Conservation (phyloP, 306 rosid species). For the Rubus parviflorus region DNA sequence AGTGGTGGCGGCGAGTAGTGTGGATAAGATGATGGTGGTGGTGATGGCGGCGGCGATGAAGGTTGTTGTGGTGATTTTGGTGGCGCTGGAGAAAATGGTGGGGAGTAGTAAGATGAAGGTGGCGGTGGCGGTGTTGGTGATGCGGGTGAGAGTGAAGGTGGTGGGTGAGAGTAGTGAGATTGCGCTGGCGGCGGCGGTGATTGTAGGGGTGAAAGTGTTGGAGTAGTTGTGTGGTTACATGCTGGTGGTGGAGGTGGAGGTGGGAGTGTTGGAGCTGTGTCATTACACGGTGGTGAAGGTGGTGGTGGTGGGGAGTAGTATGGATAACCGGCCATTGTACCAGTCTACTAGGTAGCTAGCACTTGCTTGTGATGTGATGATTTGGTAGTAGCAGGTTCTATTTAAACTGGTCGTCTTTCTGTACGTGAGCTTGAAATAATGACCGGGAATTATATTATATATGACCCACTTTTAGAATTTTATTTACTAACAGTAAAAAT, state of each 20-base stretch:
- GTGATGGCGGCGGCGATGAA: not conserved
- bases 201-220: not conserved
- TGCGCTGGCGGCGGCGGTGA: not conserved
- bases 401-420: too few relatives aligned
- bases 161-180: not conserved
- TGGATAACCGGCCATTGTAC: too few relatives aligned
- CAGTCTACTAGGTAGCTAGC: too few relatives aligned
- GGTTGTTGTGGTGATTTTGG: not conserved
- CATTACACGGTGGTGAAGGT: conserved; percentile 12
- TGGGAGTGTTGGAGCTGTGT: not conserved
- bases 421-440: too few relatives aligned
- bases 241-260: not conserved
- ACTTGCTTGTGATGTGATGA: too few relatives aligned
- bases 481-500: too few relatives aligned
- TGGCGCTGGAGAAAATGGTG: not conserved
- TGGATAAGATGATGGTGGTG: not conserved
- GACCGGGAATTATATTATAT: too few relatives aligned
- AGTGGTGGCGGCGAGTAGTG: not conserved
- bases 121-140: not conserved
- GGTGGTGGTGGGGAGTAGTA: not conserved
- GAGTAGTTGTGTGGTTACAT: not conserved
- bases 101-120: not conserved
- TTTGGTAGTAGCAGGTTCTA: too few relatives aligned
- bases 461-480: too few relatives aligned
- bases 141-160: not conserved